Evolutionary conservation across 306 rosid genomes (phyloP), one percentile per base, ranked within the genome.

Genomic region (Hylodesmum podocarpum): DNA sequence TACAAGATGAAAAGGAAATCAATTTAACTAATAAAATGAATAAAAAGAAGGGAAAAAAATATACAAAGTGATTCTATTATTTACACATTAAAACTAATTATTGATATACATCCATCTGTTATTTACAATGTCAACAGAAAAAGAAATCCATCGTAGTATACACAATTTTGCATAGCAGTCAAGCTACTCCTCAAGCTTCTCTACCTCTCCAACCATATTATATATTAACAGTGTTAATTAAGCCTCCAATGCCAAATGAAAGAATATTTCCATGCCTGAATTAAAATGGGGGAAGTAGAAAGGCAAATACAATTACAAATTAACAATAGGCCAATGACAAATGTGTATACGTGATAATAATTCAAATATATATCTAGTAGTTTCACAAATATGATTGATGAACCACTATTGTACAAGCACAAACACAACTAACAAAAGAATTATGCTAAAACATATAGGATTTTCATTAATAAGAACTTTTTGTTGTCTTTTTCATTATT

Each of bases 201-300:
- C 90, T 87, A 85, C 82, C 69, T 76, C 81, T 80, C 84, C 86
- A 74, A 70, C 84, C 89, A 75, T 68, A 65, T 78, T 47, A 54
- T 83, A 87, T 83, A 87, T 85, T 62, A 86, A 84, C 87, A 82
- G 50, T 64, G 89, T 90, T 83, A 81, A 81, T 69, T 64, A 80
- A 83, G 81, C 91, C 76, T 80, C 87, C 85, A 77, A 73, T 64
- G 88, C 87, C 63, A 83, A 89, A 84, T 83, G 27, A 89, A 92
- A 88, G 87, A 87, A 90, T 87, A 85, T 81, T 84, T 78, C 87
- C 88, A 87, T 75, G 85, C 84, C 96, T 88, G 86, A 82, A 78
- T 43, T 13, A 61, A 40, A 51, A 3, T 0, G 4, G 1, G 8
- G 15, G 0, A 4, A 29, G 6, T 5, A 18, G 18, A 29, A 37